Evolutionary conservation across 371 early-diverging fungal genomes (phyloP).

Genomic region (Mucor sp.): DNA sequence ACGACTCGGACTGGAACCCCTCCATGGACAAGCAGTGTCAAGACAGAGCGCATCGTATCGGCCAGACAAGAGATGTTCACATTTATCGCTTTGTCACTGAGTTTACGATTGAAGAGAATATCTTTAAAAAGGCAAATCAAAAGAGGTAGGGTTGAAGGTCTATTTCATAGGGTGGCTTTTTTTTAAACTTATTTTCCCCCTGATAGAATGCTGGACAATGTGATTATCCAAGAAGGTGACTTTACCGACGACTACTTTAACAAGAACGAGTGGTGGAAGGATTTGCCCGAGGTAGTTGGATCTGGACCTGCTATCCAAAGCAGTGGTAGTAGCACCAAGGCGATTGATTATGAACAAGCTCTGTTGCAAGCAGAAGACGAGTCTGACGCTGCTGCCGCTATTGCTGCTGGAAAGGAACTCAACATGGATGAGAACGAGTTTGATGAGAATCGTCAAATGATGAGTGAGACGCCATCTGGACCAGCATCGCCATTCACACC

Average conservation of each 20-base stretch:
- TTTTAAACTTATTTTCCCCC: background rate
- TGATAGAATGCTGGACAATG: conserved; percentile 76
- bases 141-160: conserved; percentile 59
- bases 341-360: conserved; percentile 65
- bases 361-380: conserved; percentile 75
- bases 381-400: conserved; percentile 68
- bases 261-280: conserved; percentile 72
- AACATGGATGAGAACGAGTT: conserved; percentile 68
- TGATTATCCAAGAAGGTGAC: conserved; percentile 83
- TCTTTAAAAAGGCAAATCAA: conserved; percentile 80
- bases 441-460: conserved; percentile 37
- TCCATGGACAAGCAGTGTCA: conserved; percentile 73
- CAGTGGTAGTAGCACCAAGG: conserved; percentile 25
- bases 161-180: background rate
- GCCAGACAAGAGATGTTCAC: conserved; percentile 91
- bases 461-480: background rate
- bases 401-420: conserved; percentile 68
- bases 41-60: conserved; percentile 95
- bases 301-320: conserved; percentile 16
- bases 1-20: conserved; percentile 97
- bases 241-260: conserved; percentile 77
- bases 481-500: background rate
- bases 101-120: conserved; percentile 90
- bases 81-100: conserved; percentile 91
- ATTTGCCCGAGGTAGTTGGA: conserved; percentile 57